A percentile compares a stretch with the other conserved stretches of the same genome.
phyloP scores from a whole-genome alignment of 106 monocot genomes.

The Iris macrosiphon region DNA sequence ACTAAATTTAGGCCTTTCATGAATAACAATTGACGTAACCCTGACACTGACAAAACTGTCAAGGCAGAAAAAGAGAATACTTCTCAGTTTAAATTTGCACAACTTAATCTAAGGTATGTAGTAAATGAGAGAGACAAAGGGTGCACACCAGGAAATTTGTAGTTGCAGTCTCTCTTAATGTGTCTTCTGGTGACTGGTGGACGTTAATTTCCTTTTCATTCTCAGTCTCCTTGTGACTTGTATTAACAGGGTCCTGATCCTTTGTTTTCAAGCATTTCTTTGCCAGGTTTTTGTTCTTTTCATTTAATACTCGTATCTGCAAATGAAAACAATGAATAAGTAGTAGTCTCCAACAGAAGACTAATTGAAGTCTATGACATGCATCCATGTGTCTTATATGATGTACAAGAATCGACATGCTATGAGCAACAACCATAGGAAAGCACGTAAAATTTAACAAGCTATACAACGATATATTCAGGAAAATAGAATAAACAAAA shows the following conservation, averaged over 20 bases:
- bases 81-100: conserved; percentile 1
- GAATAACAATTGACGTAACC: no score
- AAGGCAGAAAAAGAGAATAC: background rate
- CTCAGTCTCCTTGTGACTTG: conserved; percentile 7
- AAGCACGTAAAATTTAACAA: no score
- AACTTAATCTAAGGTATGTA: background rate
- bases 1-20: no score
- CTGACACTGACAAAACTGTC: no score
- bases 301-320: conserved; percentile 42
- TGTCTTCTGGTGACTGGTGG: conserved; percentile 17
- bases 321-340: background rate
- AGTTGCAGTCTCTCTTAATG: conserved; percentile 12
- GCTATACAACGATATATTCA: no score
- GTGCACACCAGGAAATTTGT: conserved; percentile 20
- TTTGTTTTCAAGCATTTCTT: conserved; percentile 25
- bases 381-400: background rate
- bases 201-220: background rate
- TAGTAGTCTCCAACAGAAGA: background rate
- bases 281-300: conserved; percentile 47
- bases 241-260: background rate
- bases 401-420: no score
- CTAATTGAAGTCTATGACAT: background rate
- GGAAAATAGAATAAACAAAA: no score
- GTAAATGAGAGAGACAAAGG: background rate
- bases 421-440: no score